phyloP scores from a whole-genome alignment of 495 filamentous ascomycete species.

The Melanomma pulvis-pyrius region DNA sequence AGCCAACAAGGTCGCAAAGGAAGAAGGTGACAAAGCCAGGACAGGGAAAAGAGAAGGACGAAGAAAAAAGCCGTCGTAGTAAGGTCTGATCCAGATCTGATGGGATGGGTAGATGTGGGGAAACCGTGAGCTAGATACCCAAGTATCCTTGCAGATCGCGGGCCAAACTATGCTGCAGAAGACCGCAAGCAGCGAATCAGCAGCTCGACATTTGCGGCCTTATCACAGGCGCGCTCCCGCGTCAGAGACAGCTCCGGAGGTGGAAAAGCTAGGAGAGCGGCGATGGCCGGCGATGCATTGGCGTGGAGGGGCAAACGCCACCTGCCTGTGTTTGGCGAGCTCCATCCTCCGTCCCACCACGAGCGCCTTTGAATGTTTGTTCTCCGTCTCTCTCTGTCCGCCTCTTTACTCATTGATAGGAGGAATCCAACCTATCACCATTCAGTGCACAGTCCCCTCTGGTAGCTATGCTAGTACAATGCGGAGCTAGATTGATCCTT shows the following conservation, averaged over 20 bases:
- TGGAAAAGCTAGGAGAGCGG: slow-evolving; percentile 15
- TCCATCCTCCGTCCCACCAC: neutral
- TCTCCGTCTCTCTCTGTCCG: no score
- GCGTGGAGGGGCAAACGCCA: slow-evolving; percentile 27
- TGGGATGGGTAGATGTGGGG: slow-evolving; percentile 13
- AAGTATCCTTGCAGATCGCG: neutral
- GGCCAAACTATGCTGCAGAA: neutral
- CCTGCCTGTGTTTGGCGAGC: slow-evolving; percentile 13
- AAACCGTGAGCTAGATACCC: neutral
- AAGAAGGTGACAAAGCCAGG: neutral
- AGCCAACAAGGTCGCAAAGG: neutral
- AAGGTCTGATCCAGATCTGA: no score
- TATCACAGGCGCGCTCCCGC: slow-evolving; percentile 22
- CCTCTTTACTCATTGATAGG: no score
- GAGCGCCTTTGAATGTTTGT: no score
- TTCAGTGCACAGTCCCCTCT: no score
- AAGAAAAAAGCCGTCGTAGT: no score
- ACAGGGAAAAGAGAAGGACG: no score
- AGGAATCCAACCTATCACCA: no score
- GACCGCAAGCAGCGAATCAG: slow-evolving; percentile 19
- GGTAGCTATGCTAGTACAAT: no score
- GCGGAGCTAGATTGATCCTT: no score
- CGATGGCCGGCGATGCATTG: slow-evolving; percentile 18
- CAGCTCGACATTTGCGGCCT: slow-evolving; percentile 6
- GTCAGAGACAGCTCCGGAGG: neutral